phyloP scores from a whole-genome alignment of 2,329 filamentous ascomycete genomes.

The Xylariaceae sp. region DNA sequence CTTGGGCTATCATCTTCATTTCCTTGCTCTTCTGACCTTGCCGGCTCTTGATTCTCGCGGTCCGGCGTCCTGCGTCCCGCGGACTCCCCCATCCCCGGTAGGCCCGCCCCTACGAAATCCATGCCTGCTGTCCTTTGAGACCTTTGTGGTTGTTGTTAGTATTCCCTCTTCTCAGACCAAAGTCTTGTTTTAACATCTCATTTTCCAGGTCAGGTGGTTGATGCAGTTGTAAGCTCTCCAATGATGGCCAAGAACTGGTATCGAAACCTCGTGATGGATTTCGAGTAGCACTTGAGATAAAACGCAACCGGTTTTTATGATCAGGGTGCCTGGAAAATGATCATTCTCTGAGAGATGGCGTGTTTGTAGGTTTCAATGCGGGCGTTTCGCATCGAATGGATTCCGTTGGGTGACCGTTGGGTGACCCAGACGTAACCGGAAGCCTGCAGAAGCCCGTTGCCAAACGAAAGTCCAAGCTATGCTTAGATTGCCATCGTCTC shows the following conservation, averaged over 20 bases:
- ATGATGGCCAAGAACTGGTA: background rate
- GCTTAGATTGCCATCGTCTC: background rate
- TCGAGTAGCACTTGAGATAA: background rate
- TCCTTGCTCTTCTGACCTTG: slow-evolving; percentile 21
- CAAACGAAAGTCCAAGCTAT: background rate
- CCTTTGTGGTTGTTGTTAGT: slow-evolving; percentile 3
- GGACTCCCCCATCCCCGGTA: slow-evolving; percentile 19
- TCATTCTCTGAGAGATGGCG: slow-evolving; percentile 9
- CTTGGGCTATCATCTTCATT: slow-evolving; percentile 11
- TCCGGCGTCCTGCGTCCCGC: slow-evolving; percentile 16
- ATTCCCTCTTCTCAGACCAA: background rate
- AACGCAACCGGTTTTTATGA: slow-evolving; percentile 7
- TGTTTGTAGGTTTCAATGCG: slow-evolving; percentile 19
- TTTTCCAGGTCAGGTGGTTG: background rate
- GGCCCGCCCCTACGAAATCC: slow-evolving; percentile 24
- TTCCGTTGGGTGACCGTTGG: slow-evolving; percentile 4
- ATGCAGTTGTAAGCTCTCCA: background rate
- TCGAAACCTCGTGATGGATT: background rate
- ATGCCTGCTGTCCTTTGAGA: slow-evolving; percentile 14
- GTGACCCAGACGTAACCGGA: slow-evolving; percentile 8
- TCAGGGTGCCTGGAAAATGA: background rate
- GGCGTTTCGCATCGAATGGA: slow-evolving; percentile 24
- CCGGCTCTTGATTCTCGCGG: slow-evolving; percentile 18
- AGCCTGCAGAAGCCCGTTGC: slow-evolving; percentile 16
- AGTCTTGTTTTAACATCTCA: background rate